Evolutionary conservation across 2,329 filamentous ascomycete species (phyloP), one percentile per base, ranked within the genome.

Genomic region (Cercospora sp.): DNA sequence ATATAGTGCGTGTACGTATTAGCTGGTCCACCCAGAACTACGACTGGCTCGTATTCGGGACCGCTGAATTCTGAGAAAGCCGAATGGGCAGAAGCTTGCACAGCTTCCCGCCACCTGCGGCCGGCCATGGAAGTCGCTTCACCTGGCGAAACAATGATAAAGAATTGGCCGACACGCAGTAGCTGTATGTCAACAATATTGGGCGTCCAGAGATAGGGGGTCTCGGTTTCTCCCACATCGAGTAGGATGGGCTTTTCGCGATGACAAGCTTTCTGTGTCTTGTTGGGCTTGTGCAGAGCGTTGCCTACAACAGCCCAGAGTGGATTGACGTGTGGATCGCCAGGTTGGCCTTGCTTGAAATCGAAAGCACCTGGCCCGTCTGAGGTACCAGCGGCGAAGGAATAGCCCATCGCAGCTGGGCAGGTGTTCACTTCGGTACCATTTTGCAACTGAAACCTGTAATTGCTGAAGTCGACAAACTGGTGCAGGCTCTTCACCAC

Each of bases 61-160:
- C 86, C 83, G 26, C 61, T 64, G 9, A 72, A 63, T 20, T 73
- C 74, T 18, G 68, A 60, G 23, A 73, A 73, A 1, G 68, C 57
- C 10, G 28, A 60, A 13, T 63, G 55, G 1, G 82, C 80, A 7
- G 87, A 85, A n/a, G 84, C 83, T 18, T 84, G 80, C 16, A 96
- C 84, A 0, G 91, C 89, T 33, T 87, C 84, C 75, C 90, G 91
- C 94, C 94, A 97, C 28, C 94, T 88, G 23, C 94, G 87, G 0
- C 94, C 94, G 1, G 92, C 88, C 94, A 97, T 98, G 4, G 94
- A 97, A 0, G 91, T 95, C 0, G 91, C 93, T 79, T 97, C 94
- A 31, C 93, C 93, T 0, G 94, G 91, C 33, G 90, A 91, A 30
- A 97, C 88, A 69, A 97, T 89, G 69, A 97, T 90, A 66, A 96